Base-by-base conservation (phyloP, 805 yeast genomes). In the Candida bentonensis region DNA sequence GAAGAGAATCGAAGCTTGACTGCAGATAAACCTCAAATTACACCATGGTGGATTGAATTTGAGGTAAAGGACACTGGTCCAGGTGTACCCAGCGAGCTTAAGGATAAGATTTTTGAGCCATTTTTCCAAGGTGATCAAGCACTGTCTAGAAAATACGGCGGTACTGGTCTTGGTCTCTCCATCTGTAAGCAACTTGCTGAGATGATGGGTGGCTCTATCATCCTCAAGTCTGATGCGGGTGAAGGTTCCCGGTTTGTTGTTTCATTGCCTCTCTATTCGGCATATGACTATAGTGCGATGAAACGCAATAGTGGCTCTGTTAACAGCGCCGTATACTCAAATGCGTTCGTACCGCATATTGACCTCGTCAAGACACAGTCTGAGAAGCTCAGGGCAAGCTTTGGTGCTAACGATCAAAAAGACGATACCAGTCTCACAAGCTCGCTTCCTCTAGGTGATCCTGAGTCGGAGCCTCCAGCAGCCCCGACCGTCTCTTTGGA, bases 81-180 rank as follows among this genome's bases (percentile, higher is more conserved):
- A 0, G 98, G 98, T 47, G 88, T 89, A 44, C 94, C 85, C 34
- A 78, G 80, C 13, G 76, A 79, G 1, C 62, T 87, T 44, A 96
- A 84, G 55, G 78, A 78, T 39, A 77, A 82, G 48, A 94, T 89
- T 1, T 89, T 89, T 61, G 96, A 92, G 55, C 96, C 97, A 1
- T 89, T 89, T 66, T 87, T 88, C 17, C 98, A 89, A 64, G 98
- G 97, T 44, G 97, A 89, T 57, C 95, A 87, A 60, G 86, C 96
- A 0, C 68, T 86, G 22, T 83, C 95, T 3, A 72, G 95, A 56
- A 84, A 88, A 46, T 80, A 82, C 57, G 96, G 97, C 47, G 98
- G 98, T 52, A 92, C 96, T 0, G 98, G 97, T 2, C 68, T 89
- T 41, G 98, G 98, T 1, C 70, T 89, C 39, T 73, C 80, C 1